Conservation (phyloP, 495 filamentous ascomycete genomes). For the Neurospora sp. region DNA sequence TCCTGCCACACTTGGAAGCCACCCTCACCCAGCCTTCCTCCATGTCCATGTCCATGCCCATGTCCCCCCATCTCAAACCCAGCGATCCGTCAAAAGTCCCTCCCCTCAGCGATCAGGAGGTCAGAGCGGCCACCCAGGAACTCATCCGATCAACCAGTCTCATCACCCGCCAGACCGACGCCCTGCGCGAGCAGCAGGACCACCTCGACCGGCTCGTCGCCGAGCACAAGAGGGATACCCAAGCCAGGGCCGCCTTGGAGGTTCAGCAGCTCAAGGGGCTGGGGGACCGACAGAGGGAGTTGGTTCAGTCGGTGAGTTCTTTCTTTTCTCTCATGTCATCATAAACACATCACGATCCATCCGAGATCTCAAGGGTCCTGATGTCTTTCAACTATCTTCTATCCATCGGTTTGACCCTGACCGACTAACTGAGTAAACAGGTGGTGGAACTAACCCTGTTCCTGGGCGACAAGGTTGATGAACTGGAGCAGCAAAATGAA, state of each 20-base stretch:
- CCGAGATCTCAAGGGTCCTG: not conserved
- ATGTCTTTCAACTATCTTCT: not conserved
- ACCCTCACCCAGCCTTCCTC: not conserved
- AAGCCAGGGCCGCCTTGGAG: conserved; percentile 22
- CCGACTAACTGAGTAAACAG: conserved; percentile 10
- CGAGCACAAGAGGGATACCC: conserved; percentile 11
- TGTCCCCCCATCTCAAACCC: not conserved
- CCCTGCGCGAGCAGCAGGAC: conserved; percentile 30
- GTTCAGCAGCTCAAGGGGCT: conserved; percentile 20
- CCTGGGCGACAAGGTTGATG: conserved; percentile 26
- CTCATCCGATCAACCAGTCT: conserved; percentile 35
- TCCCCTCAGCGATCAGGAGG: conserved; percentile 29
- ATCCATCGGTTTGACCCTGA: not conserved
- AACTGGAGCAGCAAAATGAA: conserved; percentile 29
- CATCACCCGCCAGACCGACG: conserved; percentile 37
- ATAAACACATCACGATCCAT: not conserved
- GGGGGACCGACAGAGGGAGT: conserved; percentile 20
- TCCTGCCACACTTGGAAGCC: not conserved
- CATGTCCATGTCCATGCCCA: not conserved
- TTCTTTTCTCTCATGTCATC: not conserved
- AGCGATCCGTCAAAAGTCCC: conserved; percentile 9
- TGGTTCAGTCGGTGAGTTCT: conserved; percentile 21
- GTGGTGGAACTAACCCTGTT: conserved; percentile 31
- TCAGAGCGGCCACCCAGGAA: conserved; percentile 34
- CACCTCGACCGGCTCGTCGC: conserved; percentile 29